Evolutionary conservation across 768 basidiomycete genomes (phyloP).

Genomic region (Suillus cothurnatus): DNA sequence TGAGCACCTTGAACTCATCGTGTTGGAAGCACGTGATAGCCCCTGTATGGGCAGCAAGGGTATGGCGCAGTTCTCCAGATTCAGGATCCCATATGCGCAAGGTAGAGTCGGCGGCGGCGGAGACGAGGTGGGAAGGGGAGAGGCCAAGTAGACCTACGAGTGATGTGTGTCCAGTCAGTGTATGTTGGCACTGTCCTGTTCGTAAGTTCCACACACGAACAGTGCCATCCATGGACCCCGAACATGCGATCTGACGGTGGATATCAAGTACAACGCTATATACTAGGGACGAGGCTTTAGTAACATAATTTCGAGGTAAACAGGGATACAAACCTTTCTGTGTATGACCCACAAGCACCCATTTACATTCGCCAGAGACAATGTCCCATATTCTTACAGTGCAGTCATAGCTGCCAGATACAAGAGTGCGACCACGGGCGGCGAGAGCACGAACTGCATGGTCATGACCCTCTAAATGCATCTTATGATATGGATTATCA

Average conservation of each 20-base stretch:
- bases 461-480: constrained; percentile 85
- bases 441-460: constrained; percentile 93
- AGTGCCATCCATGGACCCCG: constrained; percentile 97
- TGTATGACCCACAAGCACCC: constrained; percentile 83
- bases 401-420: constrained; percentile 96
- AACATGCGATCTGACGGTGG: constrained; percentile 85
- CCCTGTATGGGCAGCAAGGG: constrained; percentile 88
- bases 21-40: constrained; percentile 99
- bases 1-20: constrained; percentile 96
- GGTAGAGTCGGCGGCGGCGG: constrained; percentile 95
- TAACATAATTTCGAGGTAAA: not conserved
- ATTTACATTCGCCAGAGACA: constrained; percentile 77
- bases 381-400: constrained; percentile 97
- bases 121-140: constrained; percentile 88
- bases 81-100: constrained; percentile 94
- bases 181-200: constrained; percentile 78
- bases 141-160: constrained; percentile 92
- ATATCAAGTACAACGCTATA: constrained; percentile 95
- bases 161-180: constrained; percentile 89
- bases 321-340: constrained; percentile 72
- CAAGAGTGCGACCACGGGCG: constrained; percentile 84
- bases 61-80: constrained; percentile 76
- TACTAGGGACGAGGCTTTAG: constrained; percentile 48
- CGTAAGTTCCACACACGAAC: constrained; percentile 93
- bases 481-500: constrained; percentile 88